Evolutionary conservation across 2,329 filamentous ascomycete species (phyloP).

Genomic region (Exophiala mesophila): DNA sequence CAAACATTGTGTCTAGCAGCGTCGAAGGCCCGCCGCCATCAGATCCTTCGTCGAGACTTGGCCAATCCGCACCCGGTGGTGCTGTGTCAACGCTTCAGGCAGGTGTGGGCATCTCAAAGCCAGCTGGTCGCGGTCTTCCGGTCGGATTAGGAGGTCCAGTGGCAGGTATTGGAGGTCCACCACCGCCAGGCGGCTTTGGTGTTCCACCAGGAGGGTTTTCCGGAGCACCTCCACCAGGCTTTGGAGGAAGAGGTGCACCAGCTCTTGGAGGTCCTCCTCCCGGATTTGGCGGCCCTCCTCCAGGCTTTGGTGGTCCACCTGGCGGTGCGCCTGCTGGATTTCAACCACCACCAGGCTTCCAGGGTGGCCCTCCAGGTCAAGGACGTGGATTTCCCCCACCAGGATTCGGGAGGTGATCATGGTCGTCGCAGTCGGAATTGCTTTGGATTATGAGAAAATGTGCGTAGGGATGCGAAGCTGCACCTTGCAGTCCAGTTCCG

Average conservation of each 20-base stretch:
- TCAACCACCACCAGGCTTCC: slow-evolving; percentile 67
- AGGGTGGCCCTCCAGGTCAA: slow-evolving; percentile 57
- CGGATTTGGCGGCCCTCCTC: slow-evolving; percentile 43
- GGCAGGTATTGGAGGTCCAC: slow-evolving; percentile 76
- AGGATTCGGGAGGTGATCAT: slow-evolving; percentile 41
- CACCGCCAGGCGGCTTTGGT: slow-evolving; percentile 55
- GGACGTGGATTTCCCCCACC: slow-evolving; percentile 50
- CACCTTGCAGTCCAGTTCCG: too few relatives aligned
- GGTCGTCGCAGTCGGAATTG: not conserved
- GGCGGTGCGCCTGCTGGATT: slow-evolving; percentile 36
- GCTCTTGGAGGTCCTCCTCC: slow-evolving; percentile 37
- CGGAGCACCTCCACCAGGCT: slow-evolving; percentile 47
- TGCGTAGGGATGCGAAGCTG: not conserved
- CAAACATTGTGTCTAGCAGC: slow-evolving; percentile 88
- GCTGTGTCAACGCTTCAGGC: slow-evolving; percentile 60
- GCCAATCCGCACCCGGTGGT: slow-evolving; percentile 66
- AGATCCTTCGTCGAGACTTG: slow-evolving; percentile 84
- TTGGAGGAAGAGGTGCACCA: slow-evolving; percentile 46
- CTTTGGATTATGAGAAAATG: not conserved
- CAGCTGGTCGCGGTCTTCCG: slow-evolving; percentile 78
- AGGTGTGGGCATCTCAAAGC: slow-evolving; percentile 84
- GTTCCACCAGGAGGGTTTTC: slow-evolving; percentile 51
- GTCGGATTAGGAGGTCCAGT: slow-evolving; percentile 84
- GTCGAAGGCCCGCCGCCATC: slow-evolving; percentile 94
- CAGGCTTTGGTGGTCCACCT: slow-evolving; percentile 30